Conservation (phyloP, 345 rosid genomes). For the Eucalyptus marginata region DNA sequence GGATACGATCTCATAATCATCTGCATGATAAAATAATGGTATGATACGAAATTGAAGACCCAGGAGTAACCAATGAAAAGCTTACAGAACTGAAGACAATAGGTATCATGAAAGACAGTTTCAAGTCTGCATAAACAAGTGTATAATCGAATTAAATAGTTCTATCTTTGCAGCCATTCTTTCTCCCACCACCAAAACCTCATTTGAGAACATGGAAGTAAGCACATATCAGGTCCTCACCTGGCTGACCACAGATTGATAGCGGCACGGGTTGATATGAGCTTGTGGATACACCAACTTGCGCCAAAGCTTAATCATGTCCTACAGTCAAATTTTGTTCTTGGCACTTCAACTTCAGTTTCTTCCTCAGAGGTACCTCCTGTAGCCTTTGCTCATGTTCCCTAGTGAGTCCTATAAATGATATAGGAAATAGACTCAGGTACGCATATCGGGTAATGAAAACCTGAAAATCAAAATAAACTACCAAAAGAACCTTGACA, state of each 20-base stretch:
- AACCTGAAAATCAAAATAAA: no score
- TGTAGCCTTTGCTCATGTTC: conserved; percentile 41
- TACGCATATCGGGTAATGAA: background rate
- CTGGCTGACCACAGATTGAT: no score
- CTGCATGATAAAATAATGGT: no score
- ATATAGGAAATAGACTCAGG: background rate
- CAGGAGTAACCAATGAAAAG: background rate
- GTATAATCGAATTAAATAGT: background rate
- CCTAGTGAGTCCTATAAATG: conserved; percentile 39
- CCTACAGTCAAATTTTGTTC: no score
- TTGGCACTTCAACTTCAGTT: conserved; percentile 19
- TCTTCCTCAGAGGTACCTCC: conserved; percentile 71
- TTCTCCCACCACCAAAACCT: background rate
- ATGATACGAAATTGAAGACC: background rate
- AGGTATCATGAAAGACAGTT: background rate
- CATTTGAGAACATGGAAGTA: background rate
- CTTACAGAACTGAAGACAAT: background rate
- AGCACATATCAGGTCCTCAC: conserved; percentile 9
- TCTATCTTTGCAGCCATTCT: background rate
- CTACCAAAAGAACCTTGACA: background rate
- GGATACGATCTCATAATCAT: no score
- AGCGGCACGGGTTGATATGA: no score
- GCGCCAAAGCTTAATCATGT: no score
- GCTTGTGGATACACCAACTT: no score
- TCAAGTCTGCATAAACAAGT: background rate